These are phyloP conservation scores for Daldinia childiae DNA, from an alignment of 495 filamentous ascomycete species.

Conservation along the genomic window DNA sequence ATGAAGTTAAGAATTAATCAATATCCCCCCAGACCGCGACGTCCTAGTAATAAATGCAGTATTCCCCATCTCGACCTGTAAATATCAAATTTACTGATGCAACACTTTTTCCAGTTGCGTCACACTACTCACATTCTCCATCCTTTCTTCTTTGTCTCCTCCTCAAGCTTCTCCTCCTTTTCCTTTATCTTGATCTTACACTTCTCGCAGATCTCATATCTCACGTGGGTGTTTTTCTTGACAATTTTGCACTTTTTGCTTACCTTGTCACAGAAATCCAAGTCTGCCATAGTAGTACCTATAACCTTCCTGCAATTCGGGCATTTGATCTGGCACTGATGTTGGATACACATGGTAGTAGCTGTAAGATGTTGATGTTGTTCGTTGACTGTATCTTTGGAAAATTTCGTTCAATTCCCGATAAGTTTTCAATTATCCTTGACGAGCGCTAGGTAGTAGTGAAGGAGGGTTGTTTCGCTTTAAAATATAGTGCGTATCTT, in stretches of 20 bases:
- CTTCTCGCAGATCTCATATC: background rate
- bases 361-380: background rate
- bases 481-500: background rate
- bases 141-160: background rate
- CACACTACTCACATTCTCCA: background rate
- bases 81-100: background rate
- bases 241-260: background rate
- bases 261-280: background rate
- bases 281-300: background rate
- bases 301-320: background rate
- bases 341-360: slow-evolving; percentile 4
- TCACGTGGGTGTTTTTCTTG: background rate
- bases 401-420: background rate
- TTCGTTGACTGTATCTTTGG: background rate
- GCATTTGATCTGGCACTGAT: background rate
- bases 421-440: background rate
- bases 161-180: background rate
- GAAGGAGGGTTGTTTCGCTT: background rate
- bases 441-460: background rate
- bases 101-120: background rate
- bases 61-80: too few relatives aligned
- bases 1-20: background rate
- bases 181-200: background rate
- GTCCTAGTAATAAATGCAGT: too few relatives aligned
- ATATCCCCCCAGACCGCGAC: background rate